These are phyloP conservation scores for Lactifluus echinatus DNA, from an alignment of 768 basidiomycete genomes.

Conservation along the genomic window DNA sequence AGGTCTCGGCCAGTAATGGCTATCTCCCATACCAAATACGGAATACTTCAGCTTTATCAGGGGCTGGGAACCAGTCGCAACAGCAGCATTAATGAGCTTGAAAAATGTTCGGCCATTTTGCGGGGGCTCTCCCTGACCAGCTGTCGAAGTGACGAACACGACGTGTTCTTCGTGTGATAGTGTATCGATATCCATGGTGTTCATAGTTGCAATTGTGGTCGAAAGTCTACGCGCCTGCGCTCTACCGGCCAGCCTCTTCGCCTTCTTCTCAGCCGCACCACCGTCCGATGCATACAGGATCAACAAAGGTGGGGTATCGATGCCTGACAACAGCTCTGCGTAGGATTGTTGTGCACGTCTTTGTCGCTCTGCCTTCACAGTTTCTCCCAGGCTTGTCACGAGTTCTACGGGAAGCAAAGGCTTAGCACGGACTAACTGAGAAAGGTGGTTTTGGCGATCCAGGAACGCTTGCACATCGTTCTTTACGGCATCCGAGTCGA, in stretches of 20 bases:
- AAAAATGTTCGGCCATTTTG: slow-evolving; percentile 90
- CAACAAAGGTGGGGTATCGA: slow-evolving; percentile 84
- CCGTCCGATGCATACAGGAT: slow-evolving; percentile 95
- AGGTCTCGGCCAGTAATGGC: slow-evolving; percentile 96
- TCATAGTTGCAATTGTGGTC: slow-evolving; percentile 65
- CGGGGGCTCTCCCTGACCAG: slow-evolving; percentile 98
- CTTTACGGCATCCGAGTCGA: slow-evolving; percentile 93
- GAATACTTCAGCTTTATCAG: slow-evolving; percentile 62
- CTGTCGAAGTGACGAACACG: slow-evolving; percentile 82
- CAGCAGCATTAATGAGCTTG: slow-evolving; percentile 71
- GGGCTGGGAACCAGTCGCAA: slow-evolving; percentile 47
- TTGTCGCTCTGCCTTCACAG: slow-evolving; percentile 74
- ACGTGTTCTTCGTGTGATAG: slow-evolving; percentile 60
- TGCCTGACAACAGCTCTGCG: slow-evolving; percentile 70
- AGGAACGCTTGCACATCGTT: slow-evolving; percentile 89
- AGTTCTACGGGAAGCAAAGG: slow-evolving; percentile 77
- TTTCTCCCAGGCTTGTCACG: slow-evolving; percentile 77
- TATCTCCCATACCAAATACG: slow-evolving; percentile 96
- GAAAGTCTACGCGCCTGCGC: slow-evolving; percentile 81
- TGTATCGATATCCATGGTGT: slow-evolving; percentile 69
- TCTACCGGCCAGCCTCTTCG: slow-evolving; percentile 79
- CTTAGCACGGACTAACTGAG: slow-evolving; percentile 76
- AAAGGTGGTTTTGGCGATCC: slow-evolving; percentile 93
- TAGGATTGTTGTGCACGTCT: slow-evolving; percentile 77
- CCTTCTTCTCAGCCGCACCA: slow-evolving; percentile 89